Percentiles rank a stretch among this genome's conserved stretches.
These are phyloP conservation scores for Termitomyces sp. DNA, from an alignment of 768 basidiomycete genomes.

Conservation along the genomic window DNA sequence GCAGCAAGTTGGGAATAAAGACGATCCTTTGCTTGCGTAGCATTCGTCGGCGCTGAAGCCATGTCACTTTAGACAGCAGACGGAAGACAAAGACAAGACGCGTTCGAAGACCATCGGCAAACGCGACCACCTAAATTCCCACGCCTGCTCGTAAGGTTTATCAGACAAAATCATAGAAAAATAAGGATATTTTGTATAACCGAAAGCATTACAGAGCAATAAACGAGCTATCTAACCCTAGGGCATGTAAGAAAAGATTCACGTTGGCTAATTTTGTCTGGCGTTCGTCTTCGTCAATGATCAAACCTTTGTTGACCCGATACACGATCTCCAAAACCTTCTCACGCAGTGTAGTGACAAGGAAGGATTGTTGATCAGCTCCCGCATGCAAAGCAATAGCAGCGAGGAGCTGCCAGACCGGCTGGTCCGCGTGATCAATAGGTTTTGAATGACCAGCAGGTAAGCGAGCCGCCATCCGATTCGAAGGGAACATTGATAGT, in stretches of 20 bases:
- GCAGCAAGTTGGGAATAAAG: constrained; percentile 76
- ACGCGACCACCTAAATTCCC: too few relatives aligned
- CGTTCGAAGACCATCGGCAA: too few relatives aligned
- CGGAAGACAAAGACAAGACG: neutral
- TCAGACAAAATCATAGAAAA: neutral
- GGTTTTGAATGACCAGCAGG: constrained; percentile 34
- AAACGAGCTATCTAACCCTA: constrained; percentile 68
- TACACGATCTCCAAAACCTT: constrained; percentile 91
- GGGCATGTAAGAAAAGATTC: constrained; percentile 83
- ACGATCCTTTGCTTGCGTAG: constrained; percentile 76
- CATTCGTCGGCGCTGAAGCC: constrained; percentile 44
- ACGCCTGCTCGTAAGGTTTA: too few relatives aligned
- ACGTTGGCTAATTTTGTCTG: constrained; percentile 85
- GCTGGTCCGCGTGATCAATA: constrained; percentile 75
- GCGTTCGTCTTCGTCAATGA: constrained; percentile 67
- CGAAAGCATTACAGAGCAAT: constrained; percentile 48
- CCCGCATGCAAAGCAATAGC: constrained; percentile 83
- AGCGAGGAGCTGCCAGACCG: constrained; percentile 94
- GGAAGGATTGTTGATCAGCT: constrained; percentile 81
- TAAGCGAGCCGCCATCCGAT: constrained; percentile 49
- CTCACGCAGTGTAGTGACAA: constrained; percentile 85
- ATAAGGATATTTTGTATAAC: constrained; percentile 6
- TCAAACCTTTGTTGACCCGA: constrained; percentile 74
- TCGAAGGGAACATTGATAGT: constrained; percentile 84
- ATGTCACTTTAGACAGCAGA: neutral